Conservation (phyloP, 2,329 filamentous ascomycete species). For the Trichoderma atrobrunneum region DNA sequence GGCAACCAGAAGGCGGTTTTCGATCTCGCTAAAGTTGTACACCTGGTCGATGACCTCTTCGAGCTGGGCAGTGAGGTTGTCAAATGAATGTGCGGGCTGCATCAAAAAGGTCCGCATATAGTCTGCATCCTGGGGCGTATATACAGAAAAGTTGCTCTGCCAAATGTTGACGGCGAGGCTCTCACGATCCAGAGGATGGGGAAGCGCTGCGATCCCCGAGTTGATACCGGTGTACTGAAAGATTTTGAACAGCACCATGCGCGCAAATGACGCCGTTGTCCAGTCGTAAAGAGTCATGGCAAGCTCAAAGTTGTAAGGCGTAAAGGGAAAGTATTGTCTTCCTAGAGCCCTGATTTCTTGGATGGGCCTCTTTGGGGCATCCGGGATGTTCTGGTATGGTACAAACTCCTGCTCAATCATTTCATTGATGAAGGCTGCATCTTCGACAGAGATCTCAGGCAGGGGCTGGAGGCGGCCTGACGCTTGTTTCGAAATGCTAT, state of each 20-base stretch:
- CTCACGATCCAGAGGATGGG: conserved; percentile 5
- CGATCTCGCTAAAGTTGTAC: conserved; percentile 9
- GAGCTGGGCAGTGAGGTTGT: background rate
- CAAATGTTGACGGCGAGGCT: conserved; percentile 14
- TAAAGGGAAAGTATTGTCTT: conserved; percentile 16
- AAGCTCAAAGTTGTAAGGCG: conserved; percentile 15
- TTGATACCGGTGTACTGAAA: conserved; percentile 16
- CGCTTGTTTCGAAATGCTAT: background rate
- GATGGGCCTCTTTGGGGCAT: background rate
- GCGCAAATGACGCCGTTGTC: conserved; percentile 17
- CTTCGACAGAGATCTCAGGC: background rate
- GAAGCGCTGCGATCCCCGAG: background rate
- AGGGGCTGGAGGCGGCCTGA: conserved; percentile 8
- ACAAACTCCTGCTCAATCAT: conserved; percentile 16
- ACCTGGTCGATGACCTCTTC: background rate
- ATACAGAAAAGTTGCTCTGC: conserved; percentile 15
- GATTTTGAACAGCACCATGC: conserved; percentile 17
- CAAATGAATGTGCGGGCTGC: conserved; percentile 14
- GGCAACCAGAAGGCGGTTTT: conserved; percentile 14
- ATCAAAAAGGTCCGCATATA: conserved; percentile 17
- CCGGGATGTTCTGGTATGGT: conserved; percentile 15
- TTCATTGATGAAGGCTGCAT: background rate
- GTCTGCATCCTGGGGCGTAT: conserved; percentile 7
- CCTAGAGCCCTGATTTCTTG: conserved; percentile 17
- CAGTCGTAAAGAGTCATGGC: conserved; percentile 19